Conservation (phyloP, 2,329 filamentous ascomycete species). For the Cercospora sesami region DNA sequence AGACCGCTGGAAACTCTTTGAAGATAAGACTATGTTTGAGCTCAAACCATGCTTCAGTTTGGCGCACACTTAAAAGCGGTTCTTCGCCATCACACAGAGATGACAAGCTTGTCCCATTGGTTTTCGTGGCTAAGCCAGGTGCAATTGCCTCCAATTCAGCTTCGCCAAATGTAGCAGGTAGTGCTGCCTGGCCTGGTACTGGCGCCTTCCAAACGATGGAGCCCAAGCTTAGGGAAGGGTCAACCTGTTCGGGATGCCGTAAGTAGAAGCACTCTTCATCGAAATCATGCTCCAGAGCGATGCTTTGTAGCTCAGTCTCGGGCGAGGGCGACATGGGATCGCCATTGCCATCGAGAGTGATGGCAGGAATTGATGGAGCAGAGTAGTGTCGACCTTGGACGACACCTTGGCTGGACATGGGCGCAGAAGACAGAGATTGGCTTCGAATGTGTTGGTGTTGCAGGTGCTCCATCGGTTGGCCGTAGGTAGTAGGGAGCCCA, state of each 20-base stretch:
- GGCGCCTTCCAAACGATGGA: slow-evolving; percentile 49
- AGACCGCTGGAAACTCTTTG: slow-evolving; percentile 46
- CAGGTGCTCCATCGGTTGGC: background rate
- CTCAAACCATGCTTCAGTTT: slow-evolving; percentile 53
- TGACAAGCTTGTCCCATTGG: slow-evolving; percentile 51
- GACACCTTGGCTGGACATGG: background rate
- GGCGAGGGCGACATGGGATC: slow-evolving; percentile 30
- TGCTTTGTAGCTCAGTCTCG: slow-evolving; percentile 20
- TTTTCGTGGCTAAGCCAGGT: slow-evolving; percentile 39
- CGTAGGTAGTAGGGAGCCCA: background rate
- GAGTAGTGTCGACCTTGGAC: background rate
- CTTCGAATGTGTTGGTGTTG: background rate
- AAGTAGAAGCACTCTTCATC: slow-evolving; percentile 48
- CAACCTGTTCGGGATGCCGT: slow-evolving; percentile 47
- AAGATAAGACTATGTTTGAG: slow-evolving; percentile 54
- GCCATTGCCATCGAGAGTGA: slow-evolving; percentile 33
- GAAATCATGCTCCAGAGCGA: slow-evolving; percentile 44
- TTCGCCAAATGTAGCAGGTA: slow-evolving; percentile 47
- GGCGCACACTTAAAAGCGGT: slow-evolving; percentile 48
- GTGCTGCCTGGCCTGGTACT: slow-evolving; percentile 44
- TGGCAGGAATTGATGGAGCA: slow-evolving; percentile 1
- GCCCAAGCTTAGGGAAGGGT: slow-evolving; percentile 48
- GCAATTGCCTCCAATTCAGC: slow-evolving; percentile 47
- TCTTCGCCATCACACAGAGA: slow-evolving; percentile 52
- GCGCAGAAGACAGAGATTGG: background rate